Percentiles rank a stretch among this genome's conserved stretches.
phyloP scores from a whole-genome alignment of 192 early-diverging fungal genomes.

The Podila epigama region DNA sequence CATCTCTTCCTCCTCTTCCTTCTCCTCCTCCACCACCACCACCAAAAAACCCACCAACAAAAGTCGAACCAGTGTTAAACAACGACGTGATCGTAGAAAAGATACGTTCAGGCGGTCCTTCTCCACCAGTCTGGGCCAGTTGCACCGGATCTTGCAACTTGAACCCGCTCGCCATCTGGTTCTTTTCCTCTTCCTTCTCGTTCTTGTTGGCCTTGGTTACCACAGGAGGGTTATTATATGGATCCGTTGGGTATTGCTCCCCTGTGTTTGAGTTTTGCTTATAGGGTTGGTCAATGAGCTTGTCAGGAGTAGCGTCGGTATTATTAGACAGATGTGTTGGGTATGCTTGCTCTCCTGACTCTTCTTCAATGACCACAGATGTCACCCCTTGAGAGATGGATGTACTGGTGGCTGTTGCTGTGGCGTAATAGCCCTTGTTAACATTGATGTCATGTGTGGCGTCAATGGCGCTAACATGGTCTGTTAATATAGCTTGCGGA shows the following conservation, averaged over 20 bases:
- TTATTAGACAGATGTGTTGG: background rate
- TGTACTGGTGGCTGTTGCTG: background rate
- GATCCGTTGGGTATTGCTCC: slow-evolving; percentile 12
- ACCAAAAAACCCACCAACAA: slow-evolving; percentile 20
- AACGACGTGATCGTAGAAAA: slow-evolving; percentile 20
- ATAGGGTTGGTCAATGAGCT: no score
- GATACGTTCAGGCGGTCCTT: slow-evolving; percentile 2
- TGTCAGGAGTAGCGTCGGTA: background rate
- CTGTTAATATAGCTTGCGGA: no score
- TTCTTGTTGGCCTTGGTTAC: background rate
- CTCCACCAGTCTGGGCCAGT: background rate
- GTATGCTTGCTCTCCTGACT: background rate
- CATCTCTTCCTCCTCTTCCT: background rate
- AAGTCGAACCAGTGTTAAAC: slow-evolving; percentile 30
- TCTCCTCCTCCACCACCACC: background rate
- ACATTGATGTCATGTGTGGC: no score
- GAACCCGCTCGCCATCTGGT: background rate
- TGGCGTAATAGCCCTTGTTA: background rate
- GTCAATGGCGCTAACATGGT: no score
- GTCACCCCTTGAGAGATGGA: no score
- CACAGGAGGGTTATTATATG: background rate
- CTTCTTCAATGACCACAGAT: background rate
- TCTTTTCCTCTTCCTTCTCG: background rate
- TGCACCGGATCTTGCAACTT: background rate
- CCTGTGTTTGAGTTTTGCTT: no score